Conservation (phyloP, 345 rosid genomes). For the Balakata baccata region DNA sequence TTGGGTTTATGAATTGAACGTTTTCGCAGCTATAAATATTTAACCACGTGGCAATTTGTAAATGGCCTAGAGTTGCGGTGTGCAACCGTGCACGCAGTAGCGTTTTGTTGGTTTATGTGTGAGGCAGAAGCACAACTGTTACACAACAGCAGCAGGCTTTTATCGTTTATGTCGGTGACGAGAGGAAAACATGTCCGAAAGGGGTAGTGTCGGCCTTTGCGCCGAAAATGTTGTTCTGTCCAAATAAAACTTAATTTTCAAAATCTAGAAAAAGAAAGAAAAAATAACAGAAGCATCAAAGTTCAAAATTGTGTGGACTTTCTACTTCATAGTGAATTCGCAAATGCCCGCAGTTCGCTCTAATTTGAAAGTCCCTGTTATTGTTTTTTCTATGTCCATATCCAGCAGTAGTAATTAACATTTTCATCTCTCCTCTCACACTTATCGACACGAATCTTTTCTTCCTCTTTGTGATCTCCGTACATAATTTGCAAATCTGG, state of each 20-base stretch:
- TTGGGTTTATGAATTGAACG: too few species aligned
- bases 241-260: too few species aligned
- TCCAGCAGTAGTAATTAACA: not conserved
- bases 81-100: too few species aligned
- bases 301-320: not conserved
- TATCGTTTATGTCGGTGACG: not conserved
- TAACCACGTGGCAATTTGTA: not conserved
- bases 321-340: not conserved
- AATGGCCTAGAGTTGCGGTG: not conserved
- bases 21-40: not conserved
- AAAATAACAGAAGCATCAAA: not conserved
- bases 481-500: not conserved
- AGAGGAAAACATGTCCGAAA: too few species aligned
- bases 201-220: not conserved
- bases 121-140: not conserved
- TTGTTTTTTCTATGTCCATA: not conserved
- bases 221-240: too few species aligned
- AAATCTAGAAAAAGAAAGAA: not conserved
- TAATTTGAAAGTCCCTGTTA: not conserved
- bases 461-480: slow-evolving; percentile 6
- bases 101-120: too few species aligned
- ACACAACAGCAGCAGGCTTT: not conserved
- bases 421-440: not conserved
- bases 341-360: not conserved
- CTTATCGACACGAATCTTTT: not conserved